phyloP scores from a whole-genome alignment of 768 basidiomycete species.

The Mycena kentingensis region DNA sequence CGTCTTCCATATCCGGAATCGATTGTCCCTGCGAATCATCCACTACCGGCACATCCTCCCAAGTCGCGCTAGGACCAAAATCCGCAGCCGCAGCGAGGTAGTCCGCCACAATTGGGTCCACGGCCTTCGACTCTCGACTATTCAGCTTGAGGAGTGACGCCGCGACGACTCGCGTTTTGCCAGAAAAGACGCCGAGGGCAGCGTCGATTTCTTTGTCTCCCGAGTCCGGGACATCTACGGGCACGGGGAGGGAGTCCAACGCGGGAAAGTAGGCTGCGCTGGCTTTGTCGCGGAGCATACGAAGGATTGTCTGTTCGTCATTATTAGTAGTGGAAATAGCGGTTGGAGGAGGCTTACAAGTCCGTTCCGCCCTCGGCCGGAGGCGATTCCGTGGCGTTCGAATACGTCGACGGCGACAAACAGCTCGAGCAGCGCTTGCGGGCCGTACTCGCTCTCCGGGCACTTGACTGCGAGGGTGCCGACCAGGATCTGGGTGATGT shows the following conservation, averaged over 20 bases:
- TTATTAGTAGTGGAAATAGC: not conserved
- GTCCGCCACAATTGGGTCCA: too few relatives aligned
- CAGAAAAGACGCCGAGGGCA: slow-evolving; percentile 6
- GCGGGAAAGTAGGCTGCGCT: slow-evolving; percentile 4
- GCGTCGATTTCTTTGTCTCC: slow-evolving; percentile 1
- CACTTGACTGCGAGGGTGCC: slow-evolving; percentile 6
- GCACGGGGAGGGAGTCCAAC: not conserved
- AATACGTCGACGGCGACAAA: slow-evolving; percentile 12
- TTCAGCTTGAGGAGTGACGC: slow-evolving; percentile 4
- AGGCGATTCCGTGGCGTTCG: slow-evolving; percentile 7
- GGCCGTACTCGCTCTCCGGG: not conserved
- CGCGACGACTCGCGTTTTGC: slow-evolving; percentile 6
- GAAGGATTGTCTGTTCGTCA: not conserved
- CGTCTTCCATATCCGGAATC: too few relatives aligned
- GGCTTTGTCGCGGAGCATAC: slow-evolving; percentile 7
- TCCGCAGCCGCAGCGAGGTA: too few relatives aligned
- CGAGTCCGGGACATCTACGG: not conserved
- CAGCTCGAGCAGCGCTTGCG: slow-evolving; percentile 2
- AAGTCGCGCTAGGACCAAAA: too few relatives aligned
- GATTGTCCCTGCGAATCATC: too few relatives aligned
- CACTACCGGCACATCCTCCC: too few relatives aligned
- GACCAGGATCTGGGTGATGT: slow-evolving; percentile 7
- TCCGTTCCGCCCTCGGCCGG: slow-evolving; percentile 4
- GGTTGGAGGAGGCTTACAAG: not conserved
- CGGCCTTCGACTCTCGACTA: too few relatives aligned